These are phyloP conservation scores for Globisporangium abappressorium DNA, from an alignment of 352 stramenopile genomes.

Conservation along the genomic window DNA sequence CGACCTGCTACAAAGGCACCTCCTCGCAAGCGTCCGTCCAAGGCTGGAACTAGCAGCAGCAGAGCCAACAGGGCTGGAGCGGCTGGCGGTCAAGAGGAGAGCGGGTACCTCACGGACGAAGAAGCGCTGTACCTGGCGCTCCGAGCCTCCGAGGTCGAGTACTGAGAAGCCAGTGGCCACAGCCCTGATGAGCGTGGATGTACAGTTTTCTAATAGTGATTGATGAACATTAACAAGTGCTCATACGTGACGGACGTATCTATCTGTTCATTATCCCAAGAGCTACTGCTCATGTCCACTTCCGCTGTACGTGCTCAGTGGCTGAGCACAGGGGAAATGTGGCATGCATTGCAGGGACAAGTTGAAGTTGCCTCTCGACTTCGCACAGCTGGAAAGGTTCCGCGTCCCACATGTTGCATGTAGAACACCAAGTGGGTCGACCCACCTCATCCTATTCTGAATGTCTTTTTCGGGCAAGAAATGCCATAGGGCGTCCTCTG, in stretches of 20 bases:
- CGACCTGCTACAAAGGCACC: background rate
- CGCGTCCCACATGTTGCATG: background rate
- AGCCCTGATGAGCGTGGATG: background rate
- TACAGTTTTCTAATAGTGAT: background rate
- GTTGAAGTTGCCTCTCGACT: background rate
- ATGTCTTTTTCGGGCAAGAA: background rate
- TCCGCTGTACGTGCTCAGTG: no score
- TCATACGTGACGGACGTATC: background rate
- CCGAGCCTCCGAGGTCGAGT: conserved; percentile 22
- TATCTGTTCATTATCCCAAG: background rate
- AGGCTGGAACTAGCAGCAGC: conserved; percentile 6
- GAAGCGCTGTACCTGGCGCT: conserved; percentile 22
- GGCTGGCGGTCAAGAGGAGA: background rate
- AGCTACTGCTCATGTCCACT: background rate
- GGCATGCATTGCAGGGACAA: background rate
- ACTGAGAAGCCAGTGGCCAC: background rate
- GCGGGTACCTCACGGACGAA: conserved; percentile 21
- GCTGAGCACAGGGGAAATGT: no score
- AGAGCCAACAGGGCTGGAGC: background rate
- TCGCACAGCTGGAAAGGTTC: no score
- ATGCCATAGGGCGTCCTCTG: background rate
- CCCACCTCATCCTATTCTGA: background rate
- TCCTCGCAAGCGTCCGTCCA: conserved; percentile 10
- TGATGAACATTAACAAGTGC: background rate
- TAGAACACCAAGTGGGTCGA: background rate